Evolutionary conservation across 2,329 filamentous ascomycete genomes (phyloP), one percentile per base, ranked within the genome.

Genomic region (Aspergillus pseudoglaucus): DNA sequence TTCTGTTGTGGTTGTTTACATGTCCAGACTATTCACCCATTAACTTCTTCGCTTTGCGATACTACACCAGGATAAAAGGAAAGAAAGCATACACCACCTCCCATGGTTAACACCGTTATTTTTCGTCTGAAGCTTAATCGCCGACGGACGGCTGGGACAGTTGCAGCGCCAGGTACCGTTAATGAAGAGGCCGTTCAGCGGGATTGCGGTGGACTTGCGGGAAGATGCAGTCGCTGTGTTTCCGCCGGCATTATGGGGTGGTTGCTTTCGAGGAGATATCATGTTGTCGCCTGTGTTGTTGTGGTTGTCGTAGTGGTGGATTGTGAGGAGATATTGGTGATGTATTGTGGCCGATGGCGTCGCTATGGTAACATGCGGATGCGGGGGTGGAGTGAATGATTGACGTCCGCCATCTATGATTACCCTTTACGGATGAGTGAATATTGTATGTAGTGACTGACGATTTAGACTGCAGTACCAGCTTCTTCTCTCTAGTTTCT

Each of bases 61-160:
- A 37, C 17, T 25, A 5, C 8, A 8, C 25, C 27, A 18, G 6
- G 18, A 30, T 9, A 32, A n/a, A 12, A 12, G 7, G 15, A 38
- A 10, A 20, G 14, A 7, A 17, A 12, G 7, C 66, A 44, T 65
- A 74, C 72, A 81, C 72, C 74, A 79, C 55, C 73, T 65, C 9
- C 79, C 79, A 49, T 80, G 69, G 53, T 83, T 83, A 40, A 64
- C 63, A 9, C 75, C 74, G 25, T 75, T 72, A 51, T 83, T 84
- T 59, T 79, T 82, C 1, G 76, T 75, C 55, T 80, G 72, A 51
- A 80, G 76, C 45, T 75, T 76, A 22, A 73, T 68, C 2, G 80
- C 79, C 15, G 75, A 77, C 2, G 76, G 66, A 17, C 76, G 72
- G 8, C 76, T 75, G 9, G 67, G 69, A 59, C 81, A 84, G 56